Evolutionary conservation across 1,284 basidiomycete species (phyloP).

Genomic region (Sutorius eximius): DNA sequence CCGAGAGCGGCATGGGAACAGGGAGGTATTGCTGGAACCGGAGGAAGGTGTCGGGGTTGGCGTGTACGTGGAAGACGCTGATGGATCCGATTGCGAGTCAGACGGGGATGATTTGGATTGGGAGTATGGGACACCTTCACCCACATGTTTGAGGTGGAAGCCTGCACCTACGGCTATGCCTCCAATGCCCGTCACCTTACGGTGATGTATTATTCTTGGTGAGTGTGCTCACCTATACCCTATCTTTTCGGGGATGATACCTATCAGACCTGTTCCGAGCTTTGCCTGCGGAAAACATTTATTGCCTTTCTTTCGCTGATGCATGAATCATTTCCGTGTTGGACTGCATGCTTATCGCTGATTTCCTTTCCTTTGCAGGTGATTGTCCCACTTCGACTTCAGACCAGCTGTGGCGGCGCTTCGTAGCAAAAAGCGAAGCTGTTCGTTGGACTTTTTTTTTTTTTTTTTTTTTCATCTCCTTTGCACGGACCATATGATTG

Average conservation of each 20-base stretch:
- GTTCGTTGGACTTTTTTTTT: background rate
- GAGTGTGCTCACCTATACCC: conserved; percentile 12
- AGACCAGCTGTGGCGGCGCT: background rate
- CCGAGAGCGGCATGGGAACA: conserved; percentile 35
- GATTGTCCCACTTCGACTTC: background rate
- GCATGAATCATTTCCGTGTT: background rate
- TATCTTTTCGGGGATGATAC: conserved; percentile 31
- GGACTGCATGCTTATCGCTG: conserved; percentile 4
- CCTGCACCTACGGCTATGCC: conserved; percentile 59
- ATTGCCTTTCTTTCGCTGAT: conserved; percentile 33
- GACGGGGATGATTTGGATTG: conserved; percentile 48
- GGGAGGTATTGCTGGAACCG: conserved; percentile 63
- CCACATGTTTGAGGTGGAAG: conserved; percentile 50
- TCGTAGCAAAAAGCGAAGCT: background rate
- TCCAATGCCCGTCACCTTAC: conserved; percentile 41
- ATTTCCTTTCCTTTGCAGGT: conserved; percentile 5
- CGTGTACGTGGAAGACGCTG: conserved; percentile 73
- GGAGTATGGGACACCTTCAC: conserved; percentile 60
- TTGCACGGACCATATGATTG: conserved; percentile 20
- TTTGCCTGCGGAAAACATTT: conserved; percentile 31
- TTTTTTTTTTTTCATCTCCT: background rate
- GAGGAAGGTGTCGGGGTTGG: conserved; percentile 71
- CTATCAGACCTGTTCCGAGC: conserved; percentile 46
- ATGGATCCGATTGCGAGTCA: conserved; percentile 36
- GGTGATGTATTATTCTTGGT: conserved; percentile 23